Evolutionary conservation across 768 basidiomycete species (phyloP).

Genomic region (Tubosaeta sp.): DNA sequence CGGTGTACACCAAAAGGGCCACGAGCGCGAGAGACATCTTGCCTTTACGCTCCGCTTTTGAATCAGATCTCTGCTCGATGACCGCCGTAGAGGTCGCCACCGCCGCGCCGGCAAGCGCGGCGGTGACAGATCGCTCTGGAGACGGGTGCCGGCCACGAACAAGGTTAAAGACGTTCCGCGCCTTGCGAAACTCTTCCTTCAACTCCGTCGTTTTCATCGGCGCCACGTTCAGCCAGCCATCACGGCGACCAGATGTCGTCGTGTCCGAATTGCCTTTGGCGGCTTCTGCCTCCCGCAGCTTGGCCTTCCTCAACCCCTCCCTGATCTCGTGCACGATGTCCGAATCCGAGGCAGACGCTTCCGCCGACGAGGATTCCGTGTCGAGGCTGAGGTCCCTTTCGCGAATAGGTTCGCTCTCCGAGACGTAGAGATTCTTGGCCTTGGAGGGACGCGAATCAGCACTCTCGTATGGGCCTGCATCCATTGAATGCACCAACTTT

Average conservation of each 20-base stretch:
- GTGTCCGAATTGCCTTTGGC: constrained; percentile 30
- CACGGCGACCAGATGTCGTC: background rate
- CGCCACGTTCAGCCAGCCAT: constrained; percentile 12
- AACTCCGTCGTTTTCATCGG: constrained; percentile 26
- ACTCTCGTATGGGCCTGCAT: background rate
- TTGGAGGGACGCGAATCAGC: constrained; percentile 24
- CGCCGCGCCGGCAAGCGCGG: constrained; percentile 9
- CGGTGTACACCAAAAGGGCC: constrained; percentile 83
- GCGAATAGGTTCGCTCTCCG: constrained; percentile 12
- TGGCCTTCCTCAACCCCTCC: constrained; percentile 26
- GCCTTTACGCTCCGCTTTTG: constrained; percentile 34
- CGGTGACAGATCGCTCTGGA: constrained; percentile 14
- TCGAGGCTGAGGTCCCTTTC: constrained; percentile 34
- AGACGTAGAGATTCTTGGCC: constrained; percentile 74
- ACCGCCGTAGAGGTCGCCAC: constrained; percentile 10
- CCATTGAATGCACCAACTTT: constrained; percentile 49
- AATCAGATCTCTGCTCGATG: constrained; percentile 18
- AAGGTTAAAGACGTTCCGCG: constrained; percentile 40
- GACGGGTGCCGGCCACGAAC: constrained; percentile 32
- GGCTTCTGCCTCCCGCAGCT: constrained; percentile 29
- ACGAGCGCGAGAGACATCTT: constrained; percentile 76
- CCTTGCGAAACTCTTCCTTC: constrained; percentile 38
- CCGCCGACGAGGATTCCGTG: constrained; percentile 40
- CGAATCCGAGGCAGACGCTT: constrained; percentile 34
- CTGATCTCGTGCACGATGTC: constrained; percentile 23